Percentiles rank a stretch among this genome's conserved stretches.
Conservation (phyloP, 257 asterid genomes). For the Cinchona pubescens region DNA sequence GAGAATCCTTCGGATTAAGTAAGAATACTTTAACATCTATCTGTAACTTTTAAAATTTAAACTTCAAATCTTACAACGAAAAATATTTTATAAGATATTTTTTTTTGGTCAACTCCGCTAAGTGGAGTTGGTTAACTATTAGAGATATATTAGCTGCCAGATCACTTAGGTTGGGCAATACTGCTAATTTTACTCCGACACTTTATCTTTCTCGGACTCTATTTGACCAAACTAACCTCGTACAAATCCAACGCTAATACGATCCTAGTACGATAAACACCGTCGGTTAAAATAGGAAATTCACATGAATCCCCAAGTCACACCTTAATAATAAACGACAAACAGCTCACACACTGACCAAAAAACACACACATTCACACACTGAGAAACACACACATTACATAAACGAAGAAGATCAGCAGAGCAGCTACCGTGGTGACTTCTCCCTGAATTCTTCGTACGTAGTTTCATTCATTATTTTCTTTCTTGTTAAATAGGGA, state of each 20-base stretch:
- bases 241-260: background rate
- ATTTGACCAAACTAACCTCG: slow-evolving; percentile 6
- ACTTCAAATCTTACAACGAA: no score
- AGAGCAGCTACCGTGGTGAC: background rate
- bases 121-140: no score
- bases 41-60: no score
- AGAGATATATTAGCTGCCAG: no score
- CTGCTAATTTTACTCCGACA: background rate
- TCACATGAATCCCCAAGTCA: background rate
- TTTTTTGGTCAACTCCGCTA: no score
- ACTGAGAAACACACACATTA: background rate
- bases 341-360: slow-evolving; percentile 5
- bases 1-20: no score
- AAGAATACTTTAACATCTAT: no score
- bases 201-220: background rate
- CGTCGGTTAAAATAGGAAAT: background rate
- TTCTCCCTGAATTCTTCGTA: slow-evolving; percentile 4
- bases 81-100: no score
- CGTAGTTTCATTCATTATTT: no score
- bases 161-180: background rate
- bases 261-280: background rate
- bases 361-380: slow-evolving; percentile 5
- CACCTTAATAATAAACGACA: background rate
- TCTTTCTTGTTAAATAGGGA: background rate
- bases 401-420: background rate